Base-by-base conservation (phyloP, 495 filamentous ascomycete species). In the Hyaloscypha hepaticicola region DNA sequence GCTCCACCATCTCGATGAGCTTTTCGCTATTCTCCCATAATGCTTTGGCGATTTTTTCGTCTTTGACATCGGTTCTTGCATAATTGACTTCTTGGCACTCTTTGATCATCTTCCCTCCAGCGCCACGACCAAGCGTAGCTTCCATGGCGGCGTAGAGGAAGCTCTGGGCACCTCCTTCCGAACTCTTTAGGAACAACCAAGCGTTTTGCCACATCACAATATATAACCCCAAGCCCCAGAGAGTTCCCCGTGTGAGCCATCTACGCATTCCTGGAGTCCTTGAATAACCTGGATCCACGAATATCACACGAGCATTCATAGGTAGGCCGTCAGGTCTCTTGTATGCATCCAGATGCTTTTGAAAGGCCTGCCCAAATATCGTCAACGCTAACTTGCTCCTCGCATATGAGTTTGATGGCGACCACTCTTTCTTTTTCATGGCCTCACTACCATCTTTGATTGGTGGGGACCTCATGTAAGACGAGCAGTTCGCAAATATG, bases 361-460 rank as follows among this genome's bases (percentile, higher is more conserved):
- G 93, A 74, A 92, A 97, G 16, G 93, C 87, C 60, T 85, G 83
- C 6, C 90, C 92, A 72, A 97, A 97, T 34, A 87, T 82, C 83
- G 93, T 96, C 52, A 96, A 79, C 5, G 95, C 89, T 67, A 97
- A 80, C 77, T 98, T 97, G 75, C 91, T 95, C 33, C 91, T 83
- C 16, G 87, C 89, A 75, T 96, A 97, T 22, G 91, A 85, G 31
- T 72, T 77, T 1, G 62, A 69, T 5, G 82, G 77, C 19, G 77
- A 70, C 84, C 84, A 87, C 27, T 77, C 75, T 63, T 79, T 73
- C 65, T 81, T 73, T 24, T 74, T 74, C 57, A 82, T 31, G 21
- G 74, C 72, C 22, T 71, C 69, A 31, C 63, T 72, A 48, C 73
- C 69, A 63, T 70, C 67, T 59, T 81, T 78, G 33, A 94, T 76